These are phyloP conservation scores for Monilinia aucupariae DNA, from an alignment of 2,329 filamentous ascomycete species.

Conservation along the genomic window DNA sequence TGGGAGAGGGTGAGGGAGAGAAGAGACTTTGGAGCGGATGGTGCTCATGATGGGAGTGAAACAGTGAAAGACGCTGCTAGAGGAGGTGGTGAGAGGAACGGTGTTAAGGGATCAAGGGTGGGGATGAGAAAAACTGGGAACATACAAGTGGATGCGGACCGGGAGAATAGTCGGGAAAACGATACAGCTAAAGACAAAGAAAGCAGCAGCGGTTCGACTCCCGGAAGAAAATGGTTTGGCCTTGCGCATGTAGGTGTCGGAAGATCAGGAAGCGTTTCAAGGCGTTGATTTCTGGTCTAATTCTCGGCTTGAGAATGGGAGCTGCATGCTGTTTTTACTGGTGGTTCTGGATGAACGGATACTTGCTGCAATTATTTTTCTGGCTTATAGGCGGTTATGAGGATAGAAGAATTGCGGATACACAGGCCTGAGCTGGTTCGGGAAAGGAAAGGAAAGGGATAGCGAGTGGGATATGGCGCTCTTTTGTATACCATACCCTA, in stretches of 20 bases:
- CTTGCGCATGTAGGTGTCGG: conserved; percentile 13
- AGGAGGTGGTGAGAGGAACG: not conserved
- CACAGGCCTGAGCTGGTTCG: not conserved
- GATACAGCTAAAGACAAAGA: not conserved
- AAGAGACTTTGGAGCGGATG: conserved; percentile 9
- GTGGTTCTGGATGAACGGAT: not conserved
- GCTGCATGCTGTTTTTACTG: not conserved
- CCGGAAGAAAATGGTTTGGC: conserved; percentile 23
- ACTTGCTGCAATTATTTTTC: not conserved
- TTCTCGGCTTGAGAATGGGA: not conserved
- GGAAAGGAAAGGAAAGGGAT: not conserved
- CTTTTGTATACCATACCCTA: conserved; percentile 10
- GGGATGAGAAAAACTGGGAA: conserved; percentile 15
- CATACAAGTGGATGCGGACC: not conserved
- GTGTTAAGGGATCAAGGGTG: not conserved
- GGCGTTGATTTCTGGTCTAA: not conserved
- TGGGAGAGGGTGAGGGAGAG: conserved; percentile 11
- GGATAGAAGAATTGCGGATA: not conserved
- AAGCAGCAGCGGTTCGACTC: not conserved
- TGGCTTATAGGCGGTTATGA: not conserved
- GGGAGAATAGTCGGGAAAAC: conserved; percentile 9
- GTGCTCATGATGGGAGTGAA: conserved; percentile 3
- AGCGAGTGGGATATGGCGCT: not conserved
- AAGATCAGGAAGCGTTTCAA: conserved; percentile 1
- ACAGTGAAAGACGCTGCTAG: not conserved